Percentiles rank a stretch among this genome's conserved stretches.
Evolutionary conservation across 176 grass and related monocot genomes (phyloP).

Genomic region (Chloris gayana): DNA sequence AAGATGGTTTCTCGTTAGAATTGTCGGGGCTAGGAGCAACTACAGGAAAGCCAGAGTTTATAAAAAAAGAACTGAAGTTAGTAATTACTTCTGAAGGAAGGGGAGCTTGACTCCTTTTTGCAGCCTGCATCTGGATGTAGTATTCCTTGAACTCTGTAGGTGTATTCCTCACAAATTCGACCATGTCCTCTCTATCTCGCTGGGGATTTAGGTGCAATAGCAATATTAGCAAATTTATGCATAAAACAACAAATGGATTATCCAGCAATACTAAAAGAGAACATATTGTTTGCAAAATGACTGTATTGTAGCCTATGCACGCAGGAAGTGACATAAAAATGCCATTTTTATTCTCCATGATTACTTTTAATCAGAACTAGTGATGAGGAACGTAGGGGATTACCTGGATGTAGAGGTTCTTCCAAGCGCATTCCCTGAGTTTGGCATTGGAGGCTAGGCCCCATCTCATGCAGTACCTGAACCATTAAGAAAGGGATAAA

Average conservation of each 20-base stretch:
- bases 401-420: constrained; percentile 97
- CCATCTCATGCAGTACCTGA: constrained; percentile 94
- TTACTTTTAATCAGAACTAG: neutral
- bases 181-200: constrained; percentile 86
- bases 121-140: constrained; percentile 94
- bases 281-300: neutral
- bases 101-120: constrained; percentile 92
- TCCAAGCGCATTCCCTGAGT: constrained; percentile 79
- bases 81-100: constrained; percentile 69
- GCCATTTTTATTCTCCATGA: neutral
- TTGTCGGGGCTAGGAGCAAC: neutral
- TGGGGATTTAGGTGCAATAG: constrained; percentile 37
- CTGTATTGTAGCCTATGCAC: neutral
- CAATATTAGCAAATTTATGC: constrained; percentile 9
- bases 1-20: neutral
- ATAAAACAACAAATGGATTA: constrained; percentile 14
- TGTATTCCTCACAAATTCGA: constrained; percentile 77
- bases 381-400: neutral
- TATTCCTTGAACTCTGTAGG: constrained; percentile 88
- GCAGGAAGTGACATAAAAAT: constrained; percentile 8
- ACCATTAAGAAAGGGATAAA: neutral
- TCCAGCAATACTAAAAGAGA: neutral
- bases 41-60: neutral
- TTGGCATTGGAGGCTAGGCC: constrained; percentile 61
- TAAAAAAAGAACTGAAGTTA: constrained; percentile 3